Evolutionary conservation across 2,329 filamentous ascomycete genomes (phyloP).

Genomic region (Calonectria pauciramosa): DNA sequence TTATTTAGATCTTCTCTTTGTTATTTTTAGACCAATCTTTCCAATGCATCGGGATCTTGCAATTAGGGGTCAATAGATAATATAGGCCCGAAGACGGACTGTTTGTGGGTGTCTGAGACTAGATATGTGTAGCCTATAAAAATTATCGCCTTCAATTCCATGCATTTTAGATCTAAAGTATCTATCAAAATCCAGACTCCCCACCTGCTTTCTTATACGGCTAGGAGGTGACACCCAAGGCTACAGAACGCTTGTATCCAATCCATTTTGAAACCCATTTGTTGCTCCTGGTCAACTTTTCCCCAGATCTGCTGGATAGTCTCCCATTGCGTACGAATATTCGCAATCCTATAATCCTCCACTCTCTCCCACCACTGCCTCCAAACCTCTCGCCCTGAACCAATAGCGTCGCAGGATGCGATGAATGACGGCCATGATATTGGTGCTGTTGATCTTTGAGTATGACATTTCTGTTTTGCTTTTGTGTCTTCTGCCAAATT

Average conservation of each 20-base stretch:
- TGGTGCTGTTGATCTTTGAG: constrained; percentile 11
- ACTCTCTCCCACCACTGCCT: constrained; percentile 27
- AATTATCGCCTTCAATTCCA: too few species aligned
- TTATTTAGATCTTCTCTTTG: too few species aligned
- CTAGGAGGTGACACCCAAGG: not conserved
- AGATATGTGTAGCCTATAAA: too few species aligned
- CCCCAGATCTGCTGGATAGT: constrained; percentile 20
- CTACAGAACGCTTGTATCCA: not conserved
- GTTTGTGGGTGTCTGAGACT: too few species aligned
- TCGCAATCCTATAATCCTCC: constrained; percentile 19
- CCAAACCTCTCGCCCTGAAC: not conserved
- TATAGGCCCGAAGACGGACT: too few species aligned
- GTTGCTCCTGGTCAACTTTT: not conserved
- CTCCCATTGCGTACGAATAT: constrained; percentile 24
- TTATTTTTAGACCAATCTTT: too few species aligned
- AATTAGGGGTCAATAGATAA: too few species aligned
- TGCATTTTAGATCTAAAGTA: not conserved
- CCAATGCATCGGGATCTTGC: too few species aligned
- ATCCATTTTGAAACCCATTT: not conserved
- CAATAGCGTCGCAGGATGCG: not conserved
- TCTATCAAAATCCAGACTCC: too few species aligned
- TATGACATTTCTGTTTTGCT: not conserved
- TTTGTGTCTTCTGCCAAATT: constrained; percentile 15
- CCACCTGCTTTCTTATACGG: not conserved
- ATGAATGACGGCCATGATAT: constrained; percentile 22